Percentiles rank a stretch among this genome's conserved stretches.
phyloP scores from a whole-genome alignment of 345 rosid species.

The Lumnitzera racemosa region DNA sequence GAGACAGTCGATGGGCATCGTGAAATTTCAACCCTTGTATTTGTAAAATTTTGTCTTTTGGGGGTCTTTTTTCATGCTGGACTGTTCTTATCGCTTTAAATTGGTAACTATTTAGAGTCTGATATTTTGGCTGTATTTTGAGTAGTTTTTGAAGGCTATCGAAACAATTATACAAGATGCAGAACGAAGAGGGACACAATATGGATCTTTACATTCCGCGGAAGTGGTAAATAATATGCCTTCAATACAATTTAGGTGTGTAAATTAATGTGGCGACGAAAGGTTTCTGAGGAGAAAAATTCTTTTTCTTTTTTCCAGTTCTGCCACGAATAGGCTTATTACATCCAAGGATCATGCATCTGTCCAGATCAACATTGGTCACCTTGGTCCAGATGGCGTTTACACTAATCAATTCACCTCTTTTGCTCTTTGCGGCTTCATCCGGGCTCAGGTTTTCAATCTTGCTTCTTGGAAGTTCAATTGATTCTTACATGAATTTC shows the following conservation, averaged over 20 bases:
- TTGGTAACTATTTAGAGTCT: too few species aligned
- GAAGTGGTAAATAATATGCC: constrained; percentile 46
- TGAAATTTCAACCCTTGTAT: too few species aligned
- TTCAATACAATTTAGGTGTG: too few species aligned
- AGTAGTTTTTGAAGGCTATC: neutral
- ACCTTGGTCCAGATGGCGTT: constrained; percentile 38
- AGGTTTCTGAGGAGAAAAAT: neutral
- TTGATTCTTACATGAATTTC: neutral
- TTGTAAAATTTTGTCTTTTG: too few species aligned
- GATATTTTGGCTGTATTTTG: too few species aligned
- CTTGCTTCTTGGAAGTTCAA: neutral
- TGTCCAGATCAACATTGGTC: constrained; percentile 52
- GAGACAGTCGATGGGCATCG: too few species aligned
- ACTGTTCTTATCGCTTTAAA: too few species aligned
- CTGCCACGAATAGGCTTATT: constrained; percentile 57
- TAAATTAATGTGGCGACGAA: neutral
- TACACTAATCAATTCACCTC: constrained; percentile 44
- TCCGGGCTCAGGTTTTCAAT: constrained; percentile 41
- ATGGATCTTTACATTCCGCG: constrained; percentile 93
- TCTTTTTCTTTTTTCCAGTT: constrained; percentile 18
- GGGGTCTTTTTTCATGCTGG: too few species aligned
- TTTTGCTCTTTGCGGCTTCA: constrained; percentile 46
- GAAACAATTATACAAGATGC: constrained; percentile 50
- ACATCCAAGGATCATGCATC: constrained; percentile 57
- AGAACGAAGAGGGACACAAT: constrained; percentile 85